Evolutionary conservation across 2,329 filamentous ascomycete species (phyloP), one percentile per base, ranked within the genome.

Genomic region (Fusarium sp.): DNA sequence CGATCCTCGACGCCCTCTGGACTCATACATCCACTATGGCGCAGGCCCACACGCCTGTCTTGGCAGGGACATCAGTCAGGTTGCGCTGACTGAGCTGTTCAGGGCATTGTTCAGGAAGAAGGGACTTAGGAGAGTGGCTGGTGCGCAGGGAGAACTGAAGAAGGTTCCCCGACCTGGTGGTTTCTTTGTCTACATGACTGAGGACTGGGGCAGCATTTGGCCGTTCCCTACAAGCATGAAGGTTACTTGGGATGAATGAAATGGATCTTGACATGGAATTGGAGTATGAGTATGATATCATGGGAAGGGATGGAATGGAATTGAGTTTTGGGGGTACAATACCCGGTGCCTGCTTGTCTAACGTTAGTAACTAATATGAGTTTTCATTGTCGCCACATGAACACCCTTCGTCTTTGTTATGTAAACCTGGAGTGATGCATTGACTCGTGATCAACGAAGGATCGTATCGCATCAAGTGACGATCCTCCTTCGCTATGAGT

Each of bases 61-160:
- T 0, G 90, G 90, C 2, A 83, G 83, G 26, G 86, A 89, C 18
- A 84, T 87, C 14, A 88, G 84, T 75, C 84, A 89, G 65, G 82
- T 88, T 3, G 90, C 88, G 0, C 80, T 94, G 61, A 87, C 88
- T 1, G 87, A 90, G 68, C 90, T 93, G 83, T 86, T 93, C 77
- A 87, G 91, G 49, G 85, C 86, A 1, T 79, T 93, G 3, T 91
- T 90, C 73, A 81, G 84, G 62, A 81, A 88, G 70, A 83, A 86
- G 70, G 89, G 88, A 56, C 77, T 94, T 13, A 81, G 88, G 8
- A 83, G 89, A 30, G 89, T 87, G 0, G 81, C 86, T 0, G 91
- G 91, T 0, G 80, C 85, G 1, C 88, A 91, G 78, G 91, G 91
- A 0, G 80, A 88, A 74, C 77, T 93, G 68, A 92, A 92, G 83